These are phyloP conservation scores for Porogramme epimiltina DNA, from an alignment of 1,284 basidiomycete genomes.

Conservation along the genomic window DNA sequence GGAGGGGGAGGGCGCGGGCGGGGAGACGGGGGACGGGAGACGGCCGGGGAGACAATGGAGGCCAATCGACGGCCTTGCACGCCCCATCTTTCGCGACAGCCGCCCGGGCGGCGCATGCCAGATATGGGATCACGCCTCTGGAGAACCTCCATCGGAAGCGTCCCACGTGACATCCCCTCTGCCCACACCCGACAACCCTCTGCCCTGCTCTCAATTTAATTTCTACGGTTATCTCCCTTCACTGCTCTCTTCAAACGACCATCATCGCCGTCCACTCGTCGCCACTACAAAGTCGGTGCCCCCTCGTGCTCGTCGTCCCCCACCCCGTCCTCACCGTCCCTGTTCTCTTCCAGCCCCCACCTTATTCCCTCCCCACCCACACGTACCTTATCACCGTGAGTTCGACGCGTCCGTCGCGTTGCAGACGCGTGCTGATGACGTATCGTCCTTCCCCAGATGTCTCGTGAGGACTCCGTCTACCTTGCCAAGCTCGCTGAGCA, in stretches of 20 bases:
- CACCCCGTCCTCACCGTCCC: conserved; percentile 38
- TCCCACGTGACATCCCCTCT: conserved; percentile 35
- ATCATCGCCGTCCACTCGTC: conserved; percentile 39
- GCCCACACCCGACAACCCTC: conserved; percentile 43
- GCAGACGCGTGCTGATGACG: conserved; percentile 27
- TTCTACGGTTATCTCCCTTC: conserved; percentile 46
- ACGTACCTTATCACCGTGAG: conserved; percentile 35
- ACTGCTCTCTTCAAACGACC: conserved; percentile 47
- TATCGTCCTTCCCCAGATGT: conserved; percentile 55
- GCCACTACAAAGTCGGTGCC: conserved; percentile 34
- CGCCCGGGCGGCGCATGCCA: conserved; percentile 15
- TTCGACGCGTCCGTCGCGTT: conserved; percentile 31
- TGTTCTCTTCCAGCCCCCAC: conserved; percentile 22
- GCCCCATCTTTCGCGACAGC: conserved; percentile 5
- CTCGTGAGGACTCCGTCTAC: conserved; percentile 97
- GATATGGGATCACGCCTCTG: conserved; percentile 19
- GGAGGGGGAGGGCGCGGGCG: neutral
- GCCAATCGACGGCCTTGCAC: too few species aligned
- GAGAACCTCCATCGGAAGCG: conserved; percentile 24
- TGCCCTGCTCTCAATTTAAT: conserved; percentile 53
- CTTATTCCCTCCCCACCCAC: conserved; percentile 20
- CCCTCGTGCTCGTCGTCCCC: conserved; percentile 34
- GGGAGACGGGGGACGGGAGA: too few species aligned
- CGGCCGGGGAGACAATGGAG: conserved; percentile 12
- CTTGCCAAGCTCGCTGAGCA: conserved; percentile 99